These are phyloP conservation scores for Gracilariopsis chorda DNA, from an alignment of 23 red algal species.

Conservation along the genomic window DNA sequence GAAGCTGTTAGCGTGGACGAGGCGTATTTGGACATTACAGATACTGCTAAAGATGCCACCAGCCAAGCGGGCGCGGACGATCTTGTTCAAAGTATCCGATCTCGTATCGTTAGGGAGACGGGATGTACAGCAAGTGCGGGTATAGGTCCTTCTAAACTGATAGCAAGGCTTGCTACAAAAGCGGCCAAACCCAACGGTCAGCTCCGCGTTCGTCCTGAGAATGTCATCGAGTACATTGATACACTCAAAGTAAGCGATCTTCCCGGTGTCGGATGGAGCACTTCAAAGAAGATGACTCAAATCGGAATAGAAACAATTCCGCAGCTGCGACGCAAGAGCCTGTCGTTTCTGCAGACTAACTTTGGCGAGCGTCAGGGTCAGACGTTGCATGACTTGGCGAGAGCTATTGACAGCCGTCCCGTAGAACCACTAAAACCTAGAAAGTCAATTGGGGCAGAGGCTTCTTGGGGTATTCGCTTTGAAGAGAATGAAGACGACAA, in stretches of 20 bases:
- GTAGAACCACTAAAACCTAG: slow-evolving; percentile 80
- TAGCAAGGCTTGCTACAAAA: slow-evolving; percentile 90
- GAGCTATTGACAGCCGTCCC: slow-evolving; percentile 61
- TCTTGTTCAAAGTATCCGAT: slow-evolving; percentile 60
- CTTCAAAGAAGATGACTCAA: slow-evolving; percentile 30
- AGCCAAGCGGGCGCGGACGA: slow-evolving; percentile 33
- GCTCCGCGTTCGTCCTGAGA: slow-evolving; percentile 51
- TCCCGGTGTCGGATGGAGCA: slow-evolving; percentile 90
- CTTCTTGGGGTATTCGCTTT: slow-evolving; percentile 97
- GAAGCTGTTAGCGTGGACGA: slow-evolving; percentile 93
- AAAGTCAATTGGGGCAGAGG: slow-evolving; percentile 87
- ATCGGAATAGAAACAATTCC: slow-evolving; percentile 43
- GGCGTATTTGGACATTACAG: slow-evolving; percentile 87
- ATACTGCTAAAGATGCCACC: neutral
- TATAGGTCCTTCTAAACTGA: slow-evolving; percentile 85
- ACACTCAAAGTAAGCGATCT: slow-evolving; percentile 64
- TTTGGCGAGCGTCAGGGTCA: slow-evolving; percentile 75
- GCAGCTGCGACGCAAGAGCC: slow-evolving; percentile 42
- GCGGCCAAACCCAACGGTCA: slow-evolving; percentile 92
- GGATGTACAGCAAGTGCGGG: slow-evolving; percentile 91
- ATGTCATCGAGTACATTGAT: slow-evolving; percentile 58
- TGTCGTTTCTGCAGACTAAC: slow-evolving; percentile 17
- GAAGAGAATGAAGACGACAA: slow-evolving; percentile 54
- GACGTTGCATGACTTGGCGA: slow-evolving; percentile 46
- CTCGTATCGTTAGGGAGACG: slow-evolving; percentile 54